phyloP scores from a whole-genome alignment of 192 early-diverging fungal species.

The Umbelopsis ramanniana region DNA sequence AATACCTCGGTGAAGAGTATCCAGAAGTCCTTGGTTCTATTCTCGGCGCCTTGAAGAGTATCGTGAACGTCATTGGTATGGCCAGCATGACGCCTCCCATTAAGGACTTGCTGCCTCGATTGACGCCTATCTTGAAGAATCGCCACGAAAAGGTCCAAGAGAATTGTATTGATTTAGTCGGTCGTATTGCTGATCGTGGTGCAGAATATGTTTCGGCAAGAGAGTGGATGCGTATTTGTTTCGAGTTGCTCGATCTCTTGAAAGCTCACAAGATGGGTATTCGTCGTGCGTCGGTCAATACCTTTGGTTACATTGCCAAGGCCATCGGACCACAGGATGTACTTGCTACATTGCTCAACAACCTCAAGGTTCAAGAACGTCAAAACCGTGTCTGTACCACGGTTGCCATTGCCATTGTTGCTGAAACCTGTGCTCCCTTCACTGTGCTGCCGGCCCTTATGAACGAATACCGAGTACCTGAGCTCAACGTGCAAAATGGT shows the following conservation, averaged over 20 bases:
- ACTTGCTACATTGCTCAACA: constrained; percentile 94
- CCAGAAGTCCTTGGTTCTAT: constrained; percentile 98
- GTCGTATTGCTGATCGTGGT: constrained; percentile 97
- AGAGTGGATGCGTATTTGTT: constrained; percentile 99
- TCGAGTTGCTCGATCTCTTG: constrained; percentile 95
- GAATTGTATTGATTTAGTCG: constrained; percentile 93
- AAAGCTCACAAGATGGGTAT: constrained; percentile 97
- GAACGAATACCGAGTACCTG: constrained; percentile 99
- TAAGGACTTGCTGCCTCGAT: constrained; percentile 92
- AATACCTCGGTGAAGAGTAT: constrained; percentile 99
- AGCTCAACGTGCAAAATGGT: constrained; percentile 99
- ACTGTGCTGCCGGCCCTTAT: constrained; percentile 97
- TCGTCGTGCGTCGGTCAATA: constrained; percentile 95
- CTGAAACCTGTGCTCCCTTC: constrained; percentile 88
- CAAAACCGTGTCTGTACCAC: constrained; percentile 99
- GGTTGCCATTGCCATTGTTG: constrained; percentile 95
- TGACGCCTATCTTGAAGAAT: constrained; percentile 99
- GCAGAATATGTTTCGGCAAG: constrained; percentile 94
- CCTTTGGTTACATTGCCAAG: constrained; percentile 99
- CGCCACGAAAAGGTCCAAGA: constrained; percentile 96
- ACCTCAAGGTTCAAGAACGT: constrained; percentile 98
- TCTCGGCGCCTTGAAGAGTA: constrained; percentile 87
- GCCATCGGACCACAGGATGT: constrained; percentile 99
- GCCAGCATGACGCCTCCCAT: constrained; percentile 98
- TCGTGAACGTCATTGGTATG: constrained; percentile 99